These are phyloP conservation scores for Yarrowia galli DNA, from an alignment of 1,139 yeast genomes.

Conservation along the genomic window DNA sequence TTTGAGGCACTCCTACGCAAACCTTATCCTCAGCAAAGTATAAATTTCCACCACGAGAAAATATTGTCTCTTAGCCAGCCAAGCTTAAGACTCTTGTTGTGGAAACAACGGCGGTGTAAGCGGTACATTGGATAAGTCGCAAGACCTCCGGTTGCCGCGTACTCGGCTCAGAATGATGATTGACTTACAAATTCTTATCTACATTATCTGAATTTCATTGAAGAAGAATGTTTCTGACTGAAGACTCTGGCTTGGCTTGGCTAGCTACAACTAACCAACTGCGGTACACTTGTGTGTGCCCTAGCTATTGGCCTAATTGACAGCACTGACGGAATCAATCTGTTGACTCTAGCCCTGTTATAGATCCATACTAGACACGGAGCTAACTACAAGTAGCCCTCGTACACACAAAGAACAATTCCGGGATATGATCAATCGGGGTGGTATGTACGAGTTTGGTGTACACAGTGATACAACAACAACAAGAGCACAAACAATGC, in stretches of 20 bases:
- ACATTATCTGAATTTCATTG: constrained; percentile 37
- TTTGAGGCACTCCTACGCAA: neutral
- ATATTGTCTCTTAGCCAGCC: neutral
- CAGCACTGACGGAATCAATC: neutral
- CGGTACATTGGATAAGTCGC: neutral
- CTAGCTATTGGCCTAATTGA: too few relatives aligned
- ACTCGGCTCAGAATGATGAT: constrained; percentile 28
- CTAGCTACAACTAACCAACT: too few relatives aligned
- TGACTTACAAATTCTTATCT: constrained; percentile 33
- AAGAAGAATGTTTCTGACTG: constrained; percentile 31
- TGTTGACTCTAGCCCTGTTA: constrained; percentile 8
- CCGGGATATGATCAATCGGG: neutral
- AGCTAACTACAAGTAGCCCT: neutral
- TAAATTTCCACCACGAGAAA: neutral
- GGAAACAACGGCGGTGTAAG: constrained; percentile 20
- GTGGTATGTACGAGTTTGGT: too few relatives aligned
- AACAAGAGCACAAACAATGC: too few relatives aligned
- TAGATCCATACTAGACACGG: neutral
- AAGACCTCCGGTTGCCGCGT: neutral
- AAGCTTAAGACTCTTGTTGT: constrained; percentile 7
- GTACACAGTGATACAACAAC: too few relatives aligned
- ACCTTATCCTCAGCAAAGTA: neutral
- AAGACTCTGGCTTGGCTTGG: neutral
- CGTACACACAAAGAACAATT: neutral
- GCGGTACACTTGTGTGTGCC: too few relatives aligned